Percentiles rank a stretch among this genome's conserved stretches.
Conservation (phyloP, 2,329 filamentous ascomycete genomes). For the Pseudogymnoascus sp. region DNA sequence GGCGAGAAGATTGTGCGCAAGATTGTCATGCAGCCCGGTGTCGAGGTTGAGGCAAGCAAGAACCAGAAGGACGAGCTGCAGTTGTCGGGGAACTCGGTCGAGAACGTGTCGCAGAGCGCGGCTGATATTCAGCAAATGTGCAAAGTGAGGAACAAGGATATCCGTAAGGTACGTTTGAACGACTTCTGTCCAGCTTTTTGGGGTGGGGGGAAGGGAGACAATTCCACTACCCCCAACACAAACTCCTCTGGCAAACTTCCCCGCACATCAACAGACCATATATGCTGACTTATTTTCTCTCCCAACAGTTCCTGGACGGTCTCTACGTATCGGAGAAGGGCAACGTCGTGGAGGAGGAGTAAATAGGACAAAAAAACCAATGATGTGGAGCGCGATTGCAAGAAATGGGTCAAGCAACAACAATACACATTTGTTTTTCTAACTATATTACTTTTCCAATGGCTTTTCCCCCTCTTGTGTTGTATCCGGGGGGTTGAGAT, state of each 20-base stretch:
- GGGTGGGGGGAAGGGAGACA: too few relatives aligned
- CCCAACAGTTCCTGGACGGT: slow-evolving; percentile 88
- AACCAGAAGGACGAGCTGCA: slow-evolving; percentile 96
- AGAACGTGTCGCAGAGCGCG: slow-evolving; percentile 94
- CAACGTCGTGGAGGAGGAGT: slow-evolving; percentile 68
- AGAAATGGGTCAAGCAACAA: too few relatives aligned
- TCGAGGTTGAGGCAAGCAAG: slow-evolving; percentile 83
- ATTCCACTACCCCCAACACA: too few relatives aligned
- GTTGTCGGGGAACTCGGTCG: slow-evolving; percentile 86
- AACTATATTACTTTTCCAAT: too few relatives aligned
- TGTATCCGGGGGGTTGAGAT: too few relatives aligned
- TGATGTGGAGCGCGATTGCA: too few relatives aligned
- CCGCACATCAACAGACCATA: background rate
- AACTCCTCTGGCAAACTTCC: background rate
- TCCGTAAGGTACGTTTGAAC: slow-evolving; percentile 75
- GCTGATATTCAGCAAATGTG: slow-evolving; percentile 99
- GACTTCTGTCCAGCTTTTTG: too few relatives aligned
- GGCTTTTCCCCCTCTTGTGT: too few relatives aligned
- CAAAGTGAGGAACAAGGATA: slow-evolving; percentile 99
- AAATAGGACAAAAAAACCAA: too few relatives aligned
- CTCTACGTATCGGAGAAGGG: slow-evolving; percentile 98
- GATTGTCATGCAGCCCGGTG: slow-evolving; percentile 80
- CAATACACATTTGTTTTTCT: too few relatives aligned
- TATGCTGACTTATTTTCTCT: slow-evolving; percentile 13
- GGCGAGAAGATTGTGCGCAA: slow-evolving; percentile 98